phyloP scores from a whole-genome alignment of 345 rosid genomes.

The Arabidopsis arenosa region DNA sequence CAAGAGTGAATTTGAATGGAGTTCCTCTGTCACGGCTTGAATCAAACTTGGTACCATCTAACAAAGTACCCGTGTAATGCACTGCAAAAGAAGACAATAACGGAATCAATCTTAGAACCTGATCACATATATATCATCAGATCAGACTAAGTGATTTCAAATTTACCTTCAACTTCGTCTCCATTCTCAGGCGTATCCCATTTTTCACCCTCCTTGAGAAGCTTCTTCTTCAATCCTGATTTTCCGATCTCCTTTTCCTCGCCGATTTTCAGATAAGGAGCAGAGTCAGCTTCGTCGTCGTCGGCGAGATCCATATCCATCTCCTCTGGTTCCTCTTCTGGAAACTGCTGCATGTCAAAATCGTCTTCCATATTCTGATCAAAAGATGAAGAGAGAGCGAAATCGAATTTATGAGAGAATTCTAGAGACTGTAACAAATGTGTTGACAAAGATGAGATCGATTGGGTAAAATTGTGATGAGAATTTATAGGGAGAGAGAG shows the following conservation, averaged over 20 bases:
- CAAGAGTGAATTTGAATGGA: conserved; percentile 66
- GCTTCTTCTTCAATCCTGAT: conserved; percentile 73
- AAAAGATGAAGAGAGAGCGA: neutral
- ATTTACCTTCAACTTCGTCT: conserved; percentile 77
- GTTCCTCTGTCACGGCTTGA: conserved; percentile 65
- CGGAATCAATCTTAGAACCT: neutral
- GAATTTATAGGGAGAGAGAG: neutral
- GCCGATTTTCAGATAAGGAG: conserved; percentile 43
- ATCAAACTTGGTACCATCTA: conserved; percentile 70
- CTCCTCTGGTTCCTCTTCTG: conserved; percentile 45
- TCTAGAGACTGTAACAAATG: neutral
- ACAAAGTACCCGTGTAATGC: conserved; percentile 62
- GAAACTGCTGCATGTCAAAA: conserved; percentile 53
- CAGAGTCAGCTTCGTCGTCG: conserved; percentile 41
- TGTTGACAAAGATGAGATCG: neutral
- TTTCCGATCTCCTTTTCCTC: conserved; percentile 78
- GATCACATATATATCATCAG: neutral
- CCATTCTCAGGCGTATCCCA: conserved; percentile 71
- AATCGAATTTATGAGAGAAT: neutral
- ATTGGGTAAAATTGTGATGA: neutral
- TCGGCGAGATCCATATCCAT: conserved; percentile 54
- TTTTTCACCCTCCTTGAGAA: conserved; percentile 67
- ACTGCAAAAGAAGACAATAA: conserved; percentile 40
- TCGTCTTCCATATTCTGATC: conserved; percentile 55
- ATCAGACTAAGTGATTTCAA: neutral